These are phyloP conservation scores for Podaxis mareebaensis DNA, from an alignment of 768 basidiomycete genomes.

Conservation along the genomic window DNA sequence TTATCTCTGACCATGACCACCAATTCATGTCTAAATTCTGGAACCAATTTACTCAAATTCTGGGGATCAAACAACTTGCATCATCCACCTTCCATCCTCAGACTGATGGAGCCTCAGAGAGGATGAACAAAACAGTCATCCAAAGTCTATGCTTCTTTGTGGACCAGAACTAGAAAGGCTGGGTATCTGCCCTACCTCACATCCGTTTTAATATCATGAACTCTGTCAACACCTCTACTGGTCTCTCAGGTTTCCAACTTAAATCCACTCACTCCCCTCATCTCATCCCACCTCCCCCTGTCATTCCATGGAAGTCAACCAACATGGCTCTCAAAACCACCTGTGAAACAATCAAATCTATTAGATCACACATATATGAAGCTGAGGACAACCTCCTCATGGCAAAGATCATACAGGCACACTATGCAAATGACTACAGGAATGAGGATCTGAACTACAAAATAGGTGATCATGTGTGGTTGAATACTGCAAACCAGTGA, in stretches of 20 bases:
- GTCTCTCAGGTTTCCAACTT: conserved; percentile 31
- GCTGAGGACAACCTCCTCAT: conserved; percentile 26
- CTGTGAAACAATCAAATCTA: conserved; percentile 17
- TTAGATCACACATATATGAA: conserved; percentile 22
- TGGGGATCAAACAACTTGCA: not conserved
- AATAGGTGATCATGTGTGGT: not conserved
- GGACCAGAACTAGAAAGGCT: conserved; percentile 26
- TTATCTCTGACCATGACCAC: not conserved
- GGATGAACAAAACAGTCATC: conserved; percentile 28
- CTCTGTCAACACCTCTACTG: conserved; percentile 27
- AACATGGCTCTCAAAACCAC: conserved; percentile 11
- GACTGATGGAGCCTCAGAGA: conserved; percentile 28
- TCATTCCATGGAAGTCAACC: conserved; percentile 16
- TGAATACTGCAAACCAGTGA: not conserved
- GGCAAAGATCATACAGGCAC: conserved; percentile 3
- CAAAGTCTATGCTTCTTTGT: conserved; percentile 28
- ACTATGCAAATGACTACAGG: conserved; percentile 3
- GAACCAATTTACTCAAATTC: not conserved
- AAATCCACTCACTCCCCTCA: conserved; percentile 22
- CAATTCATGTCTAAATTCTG: not conserved
- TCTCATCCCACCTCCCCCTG: conserved; percentile 22
- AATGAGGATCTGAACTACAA: not conserved
- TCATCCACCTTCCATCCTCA: conserved; percentile 25
- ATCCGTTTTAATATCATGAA: conserved; percentile 34
- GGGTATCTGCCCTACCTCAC: conserved; percentile 24